phyloP scores from a whole-genome alignment of 1,284 basidiomycete species.

The Retiboletus flavoniger region DNA sequence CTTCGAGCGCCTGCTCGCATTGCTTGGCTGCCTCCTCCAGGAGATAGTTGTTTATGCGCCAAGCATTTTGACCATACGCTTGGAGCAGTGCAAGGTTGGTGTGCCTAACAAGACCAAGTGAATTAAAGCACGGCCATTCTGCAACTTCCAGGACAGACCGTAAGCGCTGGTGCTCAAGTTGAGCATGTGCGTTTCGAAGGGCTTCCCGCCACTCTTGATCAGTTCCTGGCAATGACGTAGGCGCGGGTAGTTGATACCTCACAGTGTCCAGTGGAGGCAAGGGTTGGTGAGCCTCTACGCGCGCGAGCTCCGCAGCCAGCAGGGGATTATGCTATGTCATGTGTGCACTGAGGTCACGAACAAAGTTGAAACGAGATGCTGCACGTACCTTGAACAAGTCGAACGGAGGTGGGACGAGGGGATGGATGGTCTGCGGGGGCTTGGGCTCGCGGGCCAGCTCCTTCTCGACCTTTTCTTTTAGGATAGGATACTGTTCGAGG shows the following conservation, averaged over 20 bases:
- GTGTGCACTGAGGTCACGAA: slow-evolving; percentile 10
- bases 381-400: slow-evolving; percentile 53
- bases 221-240: slow-evolving; percentile 59
- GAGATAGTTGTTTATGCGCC: slow-evolving; percentile 88
- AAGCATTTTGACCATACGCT: slow-evolving; percentile 87
- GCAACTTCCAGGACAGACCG: slow-evolving; percentile 51
- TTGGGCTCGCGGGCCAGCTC: slow-evolving; percentile 70
- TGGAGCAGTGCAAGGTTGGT: slow-evolving; percentile 84
- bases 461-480: slow-evolving; percentile 70
- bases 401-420: slow-evolving; percentile 66
- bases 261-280: slow-evolving; percentile 75
- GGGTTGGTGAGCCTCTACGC: slow-evolving; percentile 68
- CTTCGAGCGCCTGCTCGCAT: slow-evolving; percentile 70
- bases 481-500: slow-evolving; percentile 70
- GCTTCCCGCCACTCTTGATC: slow-evolving; percentile 80
- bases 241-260: slow-evolving; percentile 79
- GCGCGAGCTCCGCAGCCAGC: slow-evolving; percentile 69
- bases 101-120: slow-evolving; percentile 49
- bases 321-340: slow-evolving; percentile 57
- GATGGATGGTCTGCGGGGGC: slow-evolving; percentile 56
- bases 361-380: no score
- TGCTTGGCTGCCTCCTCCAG: slow-evolving; percentile 77
- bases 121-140: not conserved
- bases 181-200: slow-evolving; percentile 77
- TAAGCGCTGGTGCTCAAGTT: slow-evolving; percentile 87